Evolutionary conservation across 2,329 filamentous ascomycete species (phyloP).

Genomic region (Ophiostoma australiae): DNA sequence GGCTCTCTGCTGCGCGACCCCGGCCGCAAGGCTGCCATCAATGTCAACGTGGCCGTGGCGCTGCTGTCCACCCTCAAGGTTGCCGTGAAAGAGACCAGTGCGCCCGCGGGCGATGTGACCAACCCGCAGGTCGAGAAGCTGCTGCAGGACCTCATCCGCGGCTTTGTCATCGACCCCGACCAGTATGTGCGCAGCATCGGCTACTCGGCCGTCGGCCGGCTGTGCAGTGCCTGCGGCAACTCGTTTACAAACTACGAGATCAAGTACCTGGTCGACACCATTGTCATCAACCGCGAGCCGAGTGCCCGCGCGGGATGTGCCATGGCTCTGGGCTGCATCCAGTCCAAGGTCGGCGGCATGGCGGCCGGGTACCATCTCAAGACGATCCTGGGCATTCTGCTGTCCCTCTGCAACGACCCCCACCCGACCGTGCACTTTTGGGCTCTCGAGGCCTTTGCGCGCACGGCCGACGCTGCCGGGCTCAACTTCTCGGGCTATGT

Average conservation of each 20-base stretch:
- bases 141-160: constrained; percentile 66
- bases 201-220: constrained; percentile 75
- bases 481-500: constrained; percentile 89
- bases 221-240: constrained; percentile 81
- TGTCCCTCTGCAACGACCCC: constrained; percentile 93
- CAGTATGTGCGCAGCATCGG: constrained; percentile 80
- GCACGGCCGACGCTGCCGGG: constrained; percentile 86
- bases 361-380: constrained; percentile 94
- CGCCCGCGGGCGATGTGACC: constrained; percentile 66
- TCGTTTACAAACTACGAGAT: constrained; percentile 84
- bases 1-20: constrained; percentile 76
- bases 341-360: constrained; percentile 95
- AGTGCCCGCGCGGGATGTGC: constrained; percentile 91
- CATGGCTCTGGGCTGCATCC: constrained; percentile 86
- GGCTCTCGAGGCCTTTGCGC: constrained; percentile 82
- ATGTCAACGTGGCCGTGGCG: constrained; percentile 81
- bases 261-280: constrained; percentile 82
- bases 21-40: constrained; percentile 83
- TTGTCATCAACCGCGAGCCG: constrained; percentile 88
- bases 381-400: constrained; percentile 94
- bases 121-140: constrained; percentile 75
- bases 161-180: constrained; percentile 77
- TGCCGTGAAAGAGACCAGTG: constrained; percentile 72
- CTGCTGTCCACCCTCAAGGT: constrained; percentile 77
- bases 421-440: constrained; percentile 95